Percentiles rank a stretch among this genome's conserved stretches.
These are phyloP conservation scores for Paspalum vaginatum DNA, from an alignment of 176 grass and related monocot species.

Conservation along the genomic window DNA sequence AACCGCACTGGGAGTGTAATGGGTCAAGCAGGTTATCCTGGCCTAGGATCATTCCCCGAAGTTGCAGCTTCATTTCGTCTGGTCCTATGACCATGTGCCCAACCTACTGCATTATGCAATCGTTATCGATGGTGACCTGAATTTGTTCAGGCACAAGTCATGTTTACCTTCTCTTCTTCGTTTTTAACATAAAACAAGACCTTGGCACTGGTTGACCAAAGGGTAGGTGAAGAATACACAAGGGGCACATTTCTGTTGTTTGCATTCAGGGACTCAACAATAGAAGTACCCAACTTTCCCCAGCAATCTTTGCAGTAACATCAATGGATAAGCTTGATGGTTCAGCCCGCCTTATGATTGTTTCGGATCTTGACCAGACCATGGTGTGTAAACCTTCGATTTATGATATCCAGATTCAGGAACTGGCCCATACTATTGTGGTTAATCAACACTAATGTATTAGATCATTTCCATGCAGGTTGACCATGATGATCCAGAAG, in stretches of 20 bases:
- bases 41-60: neutral
- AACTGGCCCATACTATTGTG: neutral
- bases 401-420: neutral
- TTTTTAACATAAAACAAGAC: conserved; percentile 14
- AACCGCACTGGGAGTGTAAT: too few relatives aligned
- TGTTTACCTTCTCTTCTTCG: neutral
- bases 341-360: conserved; percentile 58
- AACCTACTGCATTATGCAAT: neutral
- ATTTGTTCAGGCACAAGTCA: neutral
- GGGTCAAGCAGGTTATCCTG: neutral
- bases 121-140: neutral
- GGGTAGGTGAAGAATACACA: conserved; percentile 2
- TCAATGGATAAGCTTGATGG: conserved; percentile 49
- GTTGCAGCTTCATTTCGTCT: neutral
- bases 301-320: neutral
- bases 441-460: neutral
- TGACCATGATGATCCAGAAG: conserved; percentile 73
- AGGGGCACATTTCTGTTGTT: neutral
- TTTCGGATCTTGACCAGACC: conserved; percentile 71
- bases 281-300: neutral
- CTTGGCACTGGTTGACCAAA: conserved; percentile 13
- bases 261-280: conserved; percentile 23
- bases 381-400: conserved; percentile 30
- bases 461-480: conserved; percentile 53
- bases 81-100: conserved; percentile 1